Evolutionary conservation across 257 asterid species (phyloP), one percentile per base, ranked within the genome.

Genomic region (Rhazya stricta): DNA sequence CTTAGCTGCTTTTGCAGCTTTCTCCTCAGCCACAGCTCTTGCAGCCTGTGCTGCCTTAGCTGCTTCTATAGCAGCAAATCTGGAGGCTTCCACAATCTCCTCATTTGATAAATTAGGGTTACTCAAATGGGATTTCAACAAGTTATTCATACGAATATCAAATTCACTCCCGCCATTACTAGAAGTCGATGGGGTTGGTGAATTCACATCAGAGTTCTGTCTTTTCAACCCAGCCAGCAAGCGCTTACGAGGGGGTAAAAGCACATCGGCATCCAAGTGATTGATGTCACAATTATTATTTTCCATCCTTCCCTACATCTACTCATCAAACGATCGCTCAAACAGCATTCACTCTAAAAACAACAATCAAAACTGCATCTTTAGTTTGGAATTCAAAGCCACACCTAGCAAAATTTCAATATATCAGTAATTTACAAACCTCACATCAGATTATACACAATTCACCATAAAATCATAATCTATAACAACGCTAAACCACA

Each of bases 171-270:
- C 83, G n/a, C 72, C 72, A 69, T 76, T 63, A 72, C 46, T 65
- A 73, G 85, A 76, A 45, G 83, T 75, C 30, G 88, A 82, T 19
- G 90, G 83, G 2, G 83, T 66, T 25, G 89, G 86, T 67, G 85
- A 83, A 82, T 82, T 86, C 70, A 84, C 85, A 84, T 93, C 98
- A 36, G 88, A 88, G 77, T 74, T 90, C 86, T 91, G 96, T 74
- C 94, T 88, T 88, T 91, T 94, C 84, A 94, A 61, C 62, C 95
- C 98, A 36, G 98, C 98, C 42, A 94, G 85, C 74, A 91, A 96
- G 43, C 98, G 89, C 82, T 94, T 94, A 58, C 98, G 88, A 69
- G 98, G 98, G 39, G 98, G 98, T 85, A 94, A 85, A 83, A 86
- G 97, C 63, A 96, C 92, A 88, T 94, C 96, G 56, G 88, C 82